Base-by-base conservation (phyloP, 225 moss, liverwort and hornwort genomes). In the Bryum argenteum region DNA sequence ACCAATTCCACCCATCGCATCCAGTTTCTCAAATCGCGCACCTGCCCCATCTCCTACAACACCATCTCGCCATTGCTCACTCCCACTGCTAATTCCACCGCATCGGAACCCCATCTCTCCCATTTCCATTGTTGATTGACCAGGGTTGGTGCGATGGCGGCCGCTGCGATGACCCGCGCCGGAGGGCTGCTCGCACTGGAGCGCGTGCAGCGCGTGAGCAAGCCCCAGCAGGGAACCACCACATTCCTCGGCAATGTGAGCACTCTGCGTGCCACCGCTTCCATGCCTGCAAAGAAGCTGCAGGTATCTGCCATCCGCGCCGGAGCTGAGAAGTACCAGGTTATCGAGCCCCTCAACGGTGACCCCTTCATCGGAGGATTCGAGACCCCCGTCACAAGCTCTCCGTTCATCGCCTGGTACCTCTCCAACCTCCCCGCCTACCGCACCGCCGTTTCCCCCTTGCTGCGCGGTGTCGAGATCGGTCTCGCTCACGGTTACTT, bases 401-500 rank as follows among this genome's bases (percentile, higher is more conserved):
- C 90, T 28, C 97, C 97, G 5, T 75, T 98, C 57, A 56, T 98
- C 50, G 97, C 97, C 15, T 98, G 97, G 97, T 98, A 87, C 67
- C 69, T 98, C 6, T 98, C 97, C 60, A 98, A 89, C 80, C 82
- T 98, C 28, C 97, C 94, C 61, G 97, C 90, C 2, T 98, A 98
- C 88, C 90, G 97, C 47, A 98, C 94, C 7, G 88, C 90, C 8
- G 97, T 98, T 5, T 85, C 94, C 6, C 97, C 97, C 1, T 71
- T 98, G 61, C 75, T 98, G 59, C 86, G 97, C 17, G 97, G 97
- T 4, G 65, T 98, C 50, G 97, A 98, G 83, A 63, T 98, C 9
- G 97, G 97, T 18, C 94, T 98, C 8, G 94, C 97, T 2, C 97
- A 98, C 20, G 97, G 97, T 5, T 98, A 89, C 80, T 68, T 98